Percentiles rank a stretch among this genome's conserved stretches.
phyloP scores from a whole-genome alignment of 306 rosid genomes.

The Astragalus glycyphyllos region DNA sequence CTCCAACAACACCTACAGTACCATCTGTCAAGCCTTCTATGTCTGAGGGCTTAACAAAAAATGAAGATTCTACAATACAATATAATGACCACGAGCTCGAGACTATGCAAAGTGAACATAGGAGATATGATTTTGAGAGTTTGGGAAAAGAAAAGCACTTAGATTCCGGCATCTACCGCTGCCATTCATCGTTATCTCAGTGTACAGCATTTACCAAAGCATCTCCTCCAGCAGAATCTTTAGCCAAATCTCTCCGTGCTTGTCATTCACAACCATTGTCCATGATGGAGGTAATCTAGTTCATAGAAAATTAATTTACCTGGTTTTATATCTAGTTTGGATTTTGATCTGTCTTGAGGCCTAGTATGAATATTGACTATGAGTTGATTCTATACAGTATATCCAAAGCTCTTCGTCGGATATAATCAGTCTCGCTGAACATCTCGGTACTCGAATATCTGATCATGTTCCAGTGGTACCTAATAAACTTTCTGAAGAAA shows the following conservation, averaged over 20 bases:
- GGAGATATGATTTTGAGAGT: constrained; percentile 47
- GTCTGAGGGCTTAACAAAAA: constrained; percentile 48
- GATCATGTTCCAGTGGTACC: constrained; percentile 80
- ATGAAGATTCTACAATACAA: constrained; percentile 55
- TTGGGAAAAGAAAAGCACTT: constrained; percentile 57
- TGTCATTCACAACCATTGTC: constrained; percentile 95
- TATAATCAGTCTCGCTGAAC: constrained; percentile 88
- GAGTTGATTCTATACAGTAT: constrained; percentile 63
- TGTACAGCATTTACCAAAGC: constrained; percentile 59
- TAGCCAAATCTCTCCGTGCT: constrained; percentile 66
- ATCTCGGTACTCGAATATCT: constrained; percentile 86
- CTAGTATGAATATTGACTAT: constrained; percentile 44
- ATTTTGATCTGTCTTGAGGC: constrained; percentile 6
- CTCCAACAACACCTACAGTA: constrained; percentile 51
- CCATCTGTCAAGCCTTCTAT: constrained; percentile 48
- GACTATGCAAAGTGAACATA: constrained; percentile 47
- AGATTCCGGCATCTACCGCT: constrained; percentile 81
- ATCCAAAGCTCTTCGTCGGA: constrained; percentile 69
- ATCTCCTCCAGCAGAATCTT: constrained; percentile 66
- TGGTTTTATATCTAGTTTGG: neutral
- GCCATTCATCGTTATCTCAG: constrained; percentile 83
- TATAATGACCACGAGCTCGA: constrained; percentile 52
- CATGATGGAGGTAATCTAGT: constrained; percentile 79
- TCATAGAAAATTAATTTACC: neutral
- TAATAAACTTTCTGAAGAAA: constrained; percentile 87